Evolutionary conservation across 2,329 filamentous ascomycete species (phyloP).

Genomic region (Graphilbum ipis-grandicollis): DNA sequence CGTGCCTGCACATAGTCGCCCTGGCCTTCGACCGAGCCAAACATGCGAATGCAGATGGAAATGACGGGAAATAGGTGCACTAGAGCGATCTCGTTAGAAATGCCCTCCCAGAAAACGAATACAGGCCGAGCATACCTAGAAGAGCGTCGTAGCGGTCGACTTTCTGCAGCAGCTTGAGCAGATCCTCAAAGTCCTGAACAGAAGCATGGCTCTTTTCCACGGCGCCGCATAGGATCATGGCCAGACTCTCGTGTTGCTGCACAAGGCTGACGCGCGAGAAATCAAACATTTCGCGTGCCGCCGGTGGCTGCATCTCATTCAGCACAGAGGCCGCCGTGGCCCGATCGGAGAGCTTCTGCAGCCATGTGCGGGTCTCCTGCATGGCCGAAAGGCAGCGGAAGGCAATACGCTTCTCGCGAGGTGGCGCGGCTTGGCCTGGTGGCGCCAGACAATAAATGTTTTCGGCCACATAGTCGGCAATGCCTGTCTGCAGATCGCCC

Average conservation of each 20-base stretch:
- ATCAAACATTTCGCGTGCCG: constrained; percentile 61
- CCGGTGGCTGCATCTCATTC: constrained; percentile 40
- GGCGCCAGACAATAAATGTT: constrained; percentile 33
- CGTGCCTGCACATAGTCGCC: constrained; percentile 51
- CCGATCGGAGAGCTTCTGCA: constrained; percentile 60
- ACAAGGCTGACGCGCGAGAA: constrained; percentile 66
- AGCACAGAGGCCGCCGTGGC: constrained; percentile 59
- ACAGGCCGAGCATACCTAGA: constrained; percentile 22
- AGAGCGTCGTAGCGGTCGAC: constrained; percentile 61
- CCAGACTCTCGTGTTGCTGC: constrained; percentile 78
- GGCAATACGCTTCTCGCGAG: constrained; percentile 42
- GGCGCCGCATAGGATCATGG: constrained; percentile 61
- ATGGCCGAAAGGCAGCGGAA: constrained; percentile 62
- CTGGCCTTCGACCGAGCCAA: constrained; percentile 60
- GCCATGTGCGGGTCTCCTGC: constrained; percentile 57
- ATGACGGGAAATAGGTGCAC: constrained; percentile 74
- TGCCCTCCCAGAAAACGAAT: neutral
- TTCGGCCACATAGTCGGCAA: constrained; percentile 37
- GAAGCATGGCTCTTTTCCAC: constrained; percentile 59
- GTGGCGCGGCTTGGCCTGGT: constrained; percentile 24
- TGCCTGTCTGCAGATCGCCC: constrained; percentile 26
- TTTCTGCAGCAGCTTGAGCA: constrained; percentile 51
- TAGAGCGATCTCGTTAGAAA: constrained; percentile 8
- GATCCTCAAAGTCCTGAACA: constrained; percentile 52
- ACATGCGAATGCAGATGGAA: constrained; percentile 57